Percentiles rank a stretch among this genome's conserved stretches.
phyloP scores from a whole-genome alignment of 768 basidiomycete species.

The Ramaria sp. region DNA sequence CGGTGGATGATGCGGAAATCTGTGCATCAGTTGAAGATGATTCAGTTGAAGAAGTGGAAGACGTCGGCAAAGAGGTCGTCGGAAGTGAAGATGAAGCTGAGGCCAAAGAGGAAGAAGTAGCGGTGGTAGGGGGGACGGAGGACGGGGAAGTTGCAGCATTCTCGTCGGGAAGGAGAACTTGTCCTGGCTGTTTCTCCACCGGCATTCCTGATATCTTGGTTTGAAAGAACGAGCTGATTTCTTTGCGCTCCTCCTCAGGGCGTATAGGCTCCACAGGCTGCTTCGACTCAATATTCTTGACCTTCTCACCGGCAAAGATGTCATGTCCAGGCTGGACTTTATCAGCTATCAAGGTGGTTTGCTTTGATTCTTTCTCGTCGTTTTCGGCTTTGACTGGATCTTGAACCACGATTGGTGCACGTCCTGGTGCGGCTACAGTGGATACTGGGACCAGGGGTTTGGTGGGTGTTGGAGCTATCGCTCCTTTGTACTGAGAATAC shows the following conservation, averaged over 20 bases:
- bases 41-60: neutral
- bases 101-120: neutral
- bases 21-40: neutral
- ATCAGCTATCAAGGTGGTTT: constrained; percentile 32
- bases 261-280: constrained; percentile 11
- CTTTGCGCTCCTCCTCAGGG: constrained; percentile 21
- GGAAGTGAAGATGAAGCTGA: neutral
- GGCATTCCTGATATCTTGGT: neutral
- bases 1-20: neutral
- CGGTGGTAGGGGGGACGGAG: neutral
- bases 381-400: constrained; percentile 23
- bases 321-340: constrained; percentile 66
- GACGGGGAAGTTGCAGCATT: constrained; percentile 1
- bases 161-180: neutral
- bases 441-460: constrained; percentile 28
- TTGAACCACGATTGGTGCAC: constrained; percentile 42
- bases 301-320: constrained; percentile 48
- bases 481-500: constrained; percentile 46
- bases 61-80: neutral
- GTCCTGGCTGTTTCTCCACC: constrained; percentile 9
- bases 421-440: constrained; percentile 42
- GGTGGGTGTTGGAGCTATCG: constrained; percentile 26
- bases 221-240: constrained; percentile 25
- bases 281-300: constrained; percentile 38
- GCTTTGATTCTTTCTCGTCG: constrained; percentile 15